These are phyloP conservation scores for Basidiobolus heterosporus DNA, from an alignment of 371 early-diverging fungal species.

Conservation along the genomic window DNA sequence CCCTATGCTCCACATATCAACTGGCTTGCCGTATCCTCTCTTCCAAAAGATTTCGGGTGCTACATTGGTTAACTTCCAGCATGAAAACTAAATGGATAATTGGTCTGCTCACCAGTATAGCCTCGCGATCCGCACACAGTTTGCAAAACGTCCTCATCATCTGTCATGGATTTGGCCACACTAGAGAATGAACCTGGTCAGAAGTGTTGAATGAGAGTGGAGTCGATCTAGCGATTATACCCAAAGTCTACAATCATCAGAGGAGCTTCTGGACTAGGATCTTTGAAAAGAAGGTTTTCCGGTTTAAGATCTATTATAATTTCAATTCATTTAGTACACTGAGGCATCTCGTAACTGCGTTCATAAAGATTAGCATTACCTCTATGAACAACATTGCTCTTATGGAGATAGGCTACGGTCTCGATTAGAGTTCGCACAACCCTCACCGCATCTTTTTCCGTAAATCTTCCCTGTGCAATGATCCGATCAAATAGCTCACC, in stretches of 20 bases:
- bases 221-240: too few relatives aligned
- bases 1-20: conserved; percentile 70
- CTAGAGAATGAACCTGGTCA: conserved; percentile 1
- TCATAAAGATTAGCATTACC: conserved; percentile 20
- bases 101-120: conserved; percentile 11
- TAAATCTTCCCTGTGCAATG: conserved; percentile 62
- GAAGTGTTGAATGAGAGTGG: too few relatives aligned
- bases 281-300: conserved; percentile 59
- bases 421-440: conserved; percentile 43
- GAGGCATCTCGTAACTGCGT: too few relatives aligned
- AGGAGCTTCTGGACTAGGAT: conserved; percentile 29
- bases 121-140: conserved; percentile 45
- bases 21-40: conserved; percentile 50
- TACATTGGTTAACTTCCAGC: background rate
- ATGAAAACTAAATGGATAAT: background rate
- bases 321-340: too few relatives aligned
- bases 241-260: conserved; percentile 52
- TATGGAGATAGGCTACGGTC: conserved; percentile 60
- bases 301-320: conserved; percentile 52
- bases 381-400: conserved; percentile 50
- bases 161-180: conserved; percentile 29
- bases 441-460: conserved; percentile 68
- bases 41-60: conserved; percentile 66
- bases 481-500: conserved; percentile 86
- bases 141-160: conserved; percentile 25